Percentiles rank a stretch among this genome's conserved stretches.
These are phyloP conservation scores for Hymenotorrendiella dingleyae DNA, from an alignment of 2,329 filamentous ascomycete genomes.

Conservation along the genomic window DNA sequence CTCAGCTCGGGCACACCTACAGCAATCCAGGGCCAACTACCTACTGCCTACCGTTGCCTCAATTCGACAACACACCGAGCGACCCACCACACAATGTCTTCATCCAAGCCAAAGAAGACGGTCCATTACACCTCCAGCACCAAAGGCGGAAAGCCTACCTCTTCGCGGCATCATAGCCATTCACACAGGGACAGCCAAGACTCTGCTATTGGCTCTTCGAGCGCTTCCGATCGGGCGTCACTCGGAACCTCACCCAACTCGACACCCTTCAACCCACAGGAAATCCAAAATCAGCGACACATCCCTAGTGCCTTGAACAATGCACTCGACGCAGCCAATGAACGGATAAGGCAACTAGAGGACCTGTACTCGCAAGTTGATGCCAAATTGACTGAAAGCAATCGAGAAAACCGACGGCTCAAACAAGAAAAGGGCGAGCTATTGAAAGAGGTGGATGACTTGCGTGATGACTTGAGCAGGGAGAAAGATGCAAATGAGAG, in stretches of 20 bases:
- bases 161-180: conserved; percentile 4
- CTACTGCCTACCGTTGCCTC: conserved; percentile 1
- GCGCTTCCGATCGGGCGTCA: conserved; percentile 22
- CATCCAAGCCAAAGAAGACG: conserved; percentile 19
- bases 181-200: conserved; percentile 18
- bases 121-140: conserved; percentile 23
- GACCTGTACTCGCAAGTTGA: conserved; percentile 10
- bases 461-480: conserved; percentile 8
- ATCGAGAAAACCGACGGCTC: conserved; percentile 20
- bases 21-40: neutral
- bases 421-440: conserved; percentile 16
- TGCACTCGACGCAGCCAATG: conserved; percentile 23
- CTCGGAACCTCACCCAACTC: conserved; percentile 16
- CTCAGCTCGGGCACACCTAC: conserved; percentile 2
- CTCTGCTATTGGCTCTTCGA: conserved; percentile 22
- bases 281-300: conserved; percentile 19
- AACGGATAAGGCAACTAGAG: conserved; percentile 15
- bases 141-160: conserved; percentile 13
- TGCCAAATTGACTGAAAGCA: conserved; percentile 16
- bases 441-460: conserved; percentile 4
- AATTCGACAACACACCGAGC: conserved; percentile 1
- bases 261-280: conserved; percentile 11
- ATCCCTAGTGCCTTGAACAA: conserved; percentile 19
- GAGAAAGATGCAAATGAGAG: conserved; percentile 8
- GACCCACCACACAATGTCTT: conserved; percentile 17